Evolutionary conservation across 2,329 filamentous ascomycete species (phyloP).

Genomic region (Chaetomiaceae sp.): DNA sequence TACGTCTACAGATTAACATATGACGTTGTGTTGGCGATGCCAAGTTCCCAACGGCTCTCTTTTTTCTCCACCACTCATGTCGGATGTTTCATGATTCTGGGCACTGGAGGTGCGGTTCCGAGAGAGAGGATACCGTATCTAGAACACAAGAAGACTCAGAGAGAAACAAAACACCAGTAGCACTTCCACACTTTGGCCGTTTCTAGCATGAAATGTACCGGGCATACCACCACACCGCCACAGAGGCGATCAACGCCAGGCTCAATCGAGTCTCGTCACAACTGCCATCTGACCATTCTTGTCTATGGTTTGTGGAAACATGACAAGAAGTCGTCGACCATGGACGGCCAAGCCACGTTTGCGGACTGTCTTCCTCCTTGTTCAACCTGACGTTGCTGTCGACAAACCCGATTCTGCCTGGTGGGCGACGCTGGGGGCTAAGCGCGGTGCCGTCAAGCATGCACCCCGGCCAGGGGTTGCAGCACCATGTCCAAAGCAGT

Average conservation of each 20-base stretch:
- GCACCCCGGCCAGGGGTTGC: conserved; percentile 5
- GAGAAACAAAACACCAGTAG: no score
- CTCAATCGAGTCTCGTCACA: not conserved
- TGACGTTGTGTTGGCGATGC: no score
- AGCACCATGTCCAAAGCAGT: conserved; percentile 5
- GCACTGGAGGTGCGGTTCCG: not conserved
- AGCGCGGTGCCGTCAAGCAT: not conserved
- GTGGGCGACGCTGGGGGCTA: not conserved
- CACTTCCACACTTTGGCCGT: no score
- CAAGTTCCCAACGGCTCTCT: not conserved
- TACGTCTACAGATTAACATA: no score
- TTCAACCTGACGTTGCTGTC: not conserved
- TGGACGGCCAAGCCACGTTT: not conserved
- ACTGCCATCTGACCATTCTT: not conserved
- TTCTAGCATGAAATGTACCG: no score
- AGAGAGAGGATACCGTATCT: not conserved
- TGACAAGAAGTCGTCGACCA: not conserved
- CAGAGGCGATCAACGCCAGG: not conserved
- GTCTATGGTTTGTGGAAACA: conserved; percentile 9
- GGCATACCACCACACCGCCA: no score
- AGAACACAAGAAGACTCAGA: no score
- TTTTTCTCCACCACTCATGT: conserved; percentile 16
- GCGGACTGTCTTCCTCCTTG: not conserved
- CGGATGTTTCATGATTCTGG: not conserved
- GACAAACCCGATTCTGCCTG: not conserved